These are phyloP conservation scores for Suillus fuscotomentosus DNA, from an alignment of 768 basidiomycete genomes.

Conservation along the genomic window DNA sequence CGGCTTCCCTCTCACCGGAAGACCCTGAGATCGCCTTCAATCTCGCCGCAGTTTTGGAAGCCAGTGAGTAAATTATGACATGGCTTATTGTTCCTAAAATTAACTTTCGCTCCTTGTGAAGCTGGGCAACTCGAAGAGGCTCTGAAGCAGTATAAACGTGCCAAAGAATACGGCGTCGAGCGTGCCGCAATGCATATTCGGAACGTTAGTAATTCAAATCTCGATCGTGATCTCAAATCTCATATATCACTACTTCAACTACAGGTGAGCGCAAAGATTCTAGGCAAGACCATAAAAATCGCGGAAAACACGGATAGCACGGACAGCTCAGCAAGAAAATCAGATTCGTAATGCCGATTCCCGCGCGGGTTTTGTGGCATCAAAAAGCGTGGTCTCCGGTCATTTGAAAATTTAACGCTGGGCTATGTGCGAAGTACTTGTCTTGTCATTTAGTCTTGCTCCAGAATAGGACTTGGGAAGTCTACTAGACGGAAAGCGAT, in stretches of 20 bases:
- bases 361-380: not conserved
- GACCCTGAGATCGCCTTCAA: conserved; percentile 93
- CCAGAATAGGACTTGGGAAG: conserved; percentile 1
- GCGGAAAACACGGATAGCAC: conserved; percentile 34
- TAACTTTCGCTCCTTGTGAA: conserved; percentile 34
- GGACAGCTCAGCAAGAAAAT: conserved; percentile 26
- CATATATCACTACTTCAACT: conserved; percentile 14
- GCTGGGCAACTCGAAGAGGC: conserved; percentile 81
- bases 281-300: conserved; percentile 59
- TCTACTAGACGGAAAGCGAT: conserved; percentile 1
- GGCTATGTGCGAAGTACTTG: not conserved
- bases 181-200: conserved; percentile 81
- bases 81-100: conserved; percentile 36
- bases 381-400: not conserved
- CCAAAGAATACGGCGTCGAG: conserved; percentile 75
- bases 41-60: conserved; percentile 87
- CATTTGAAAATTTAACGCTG: not conserved
- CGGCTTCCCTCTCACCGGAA: conserved; percentile 78
- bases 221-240: conserved; percentile 16
- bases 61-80: conserved; percentile 51
- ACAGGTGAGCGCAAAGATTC: conserved; percentile 80
- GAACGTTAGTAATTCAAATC: conserved; percentile 51
- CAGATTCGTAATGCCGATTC: conserved; percentile 25
- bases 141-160: conserved; percentile 76
- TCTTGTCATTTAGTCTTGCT: not conserved